Evolutionary conservation across 768 basidiomycete species (phyloP).

Genomic region (Rhizopogon salebrosus): DNA sequence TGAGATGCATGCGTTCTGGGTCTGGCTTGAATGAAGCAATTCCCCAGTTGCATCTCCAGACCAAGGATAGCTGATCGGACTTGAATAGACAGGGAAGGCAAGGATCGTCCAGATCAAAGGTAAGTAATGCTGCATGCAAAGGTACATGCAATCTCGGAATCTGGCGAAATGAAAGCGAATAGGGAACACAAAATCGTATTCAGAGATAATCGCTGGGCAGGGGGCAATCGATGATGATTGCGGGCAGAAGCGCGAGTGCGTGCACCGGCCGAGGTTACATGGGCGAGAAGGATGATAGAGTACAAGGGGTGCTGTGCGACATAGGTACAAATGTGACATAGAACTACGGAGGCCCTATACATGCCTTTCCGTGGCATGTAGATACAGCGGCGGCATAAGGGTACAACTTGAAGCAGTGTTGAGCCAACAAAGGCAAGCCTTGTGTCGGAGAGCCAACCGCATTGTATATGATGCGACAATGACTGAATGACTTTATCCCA

Average conservation of each 20-base stretch:
- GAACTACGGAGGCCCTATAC: too few relatives aligned
- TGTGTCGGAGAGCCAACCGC: background rate
- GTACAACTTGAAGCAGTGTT: background rate
- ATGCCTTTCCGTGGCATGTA: background rate
- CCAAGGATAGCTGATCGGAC: background rate
- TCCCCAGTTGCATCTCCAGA: background rate
- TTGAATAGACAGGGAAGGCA: background rate
- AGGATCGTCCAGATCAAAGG: background rate
- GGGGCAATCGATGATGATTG: background rate
- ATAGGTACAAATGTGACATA: background rate
- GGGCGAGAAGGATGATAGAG: background rate
- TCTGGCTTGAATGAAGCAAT: background rate
- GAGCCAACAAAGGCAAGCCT: background rate
- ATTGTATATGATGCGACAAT: background rate
- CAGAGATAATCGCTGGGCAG: slow-evolving; percentile 1
- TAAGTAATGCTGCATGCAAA: background rate
- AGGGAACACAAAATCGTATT: background rate
- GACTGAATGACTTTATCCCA: background rate
- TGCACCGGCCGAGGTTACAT: background rate
- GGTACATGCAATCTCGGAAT: background rate
- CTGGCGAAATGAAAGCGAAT: slow-evolving; percentile 1
- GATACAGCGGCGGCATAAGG: background rate
- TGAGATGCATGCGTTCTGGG: background rate
- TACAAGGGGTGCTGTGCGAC: background rate
- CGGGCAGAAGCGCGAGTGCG: background rate